phyloP scores from a whole-genome alignment of 306 rosid genomes.

The Ochetophila trinervis region DNA sequence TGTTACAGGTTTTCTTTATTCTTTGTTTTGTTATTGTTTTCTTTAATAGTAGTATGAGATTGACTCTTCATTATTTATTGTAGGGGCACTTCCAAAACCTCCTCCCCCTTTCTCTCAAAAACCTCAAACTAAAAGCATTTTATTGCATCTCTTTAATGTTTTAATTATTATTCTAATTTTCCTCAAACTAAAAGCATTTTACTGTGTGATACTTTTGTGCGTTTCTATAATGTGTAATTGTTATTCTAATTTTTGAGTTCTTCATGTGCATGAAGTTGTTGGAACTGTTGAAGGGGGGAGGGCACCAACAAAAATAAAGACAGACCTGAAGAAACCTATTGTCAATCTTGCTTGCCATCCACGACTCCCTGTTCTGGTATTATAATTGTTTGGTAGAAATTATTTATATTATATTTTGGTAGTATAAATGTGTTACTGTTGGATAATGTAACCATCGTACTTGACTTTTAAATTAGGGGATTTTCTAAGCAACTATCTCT shows the following conservation, averaged over 20 bases:
- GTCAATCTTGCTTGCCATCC: constrained; percentile 99
- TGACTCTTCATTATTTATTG: not conserved
- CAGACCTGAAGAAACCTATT: constrained; percentile 94
- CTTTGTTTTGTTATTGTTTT: constrained; percentile 11
- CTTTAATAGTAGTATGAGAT: not conserved
- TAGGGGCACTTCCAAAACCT: not conserved
- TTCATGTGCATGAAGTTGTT: constrained; percentile 69
- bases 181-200: not conserved
- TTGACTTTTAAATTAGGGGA: constrained; percentile 18
- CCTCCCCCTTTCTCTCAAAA: not conserved
- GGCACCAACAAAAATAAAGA: constrained; percentile 88
- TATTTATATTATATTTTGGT: constrained; percentile 16
- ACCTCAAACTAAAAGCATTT: not conserved
- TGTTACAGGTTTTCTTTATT: constrained; percentile 67
- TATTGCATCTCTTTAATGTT: too few relatives aligned
- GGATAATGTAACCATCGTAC: constrained; percentile 13
- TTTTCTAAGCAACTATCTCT: constrained; percentile 20
- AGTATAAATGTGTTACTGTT: constrained; percentile 15
- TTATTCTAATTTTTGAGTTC: constrained; percentile 24
- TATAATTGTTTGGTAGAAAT: constrained; percentile 10
- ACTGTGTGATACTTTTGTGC: not conserved
- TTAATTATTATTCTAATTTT: too few relatives aligned
- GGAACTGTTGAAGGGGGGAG: constrained; percentile 98
- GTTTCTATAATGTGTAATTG: constrained; percentile 10
- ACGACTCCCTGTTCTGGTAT: constrained; percentile 90